Evolutionary conservation across 1,284 basidiomycete species (phyloP).

Genomic region (Tremellales sp.): DNA sequence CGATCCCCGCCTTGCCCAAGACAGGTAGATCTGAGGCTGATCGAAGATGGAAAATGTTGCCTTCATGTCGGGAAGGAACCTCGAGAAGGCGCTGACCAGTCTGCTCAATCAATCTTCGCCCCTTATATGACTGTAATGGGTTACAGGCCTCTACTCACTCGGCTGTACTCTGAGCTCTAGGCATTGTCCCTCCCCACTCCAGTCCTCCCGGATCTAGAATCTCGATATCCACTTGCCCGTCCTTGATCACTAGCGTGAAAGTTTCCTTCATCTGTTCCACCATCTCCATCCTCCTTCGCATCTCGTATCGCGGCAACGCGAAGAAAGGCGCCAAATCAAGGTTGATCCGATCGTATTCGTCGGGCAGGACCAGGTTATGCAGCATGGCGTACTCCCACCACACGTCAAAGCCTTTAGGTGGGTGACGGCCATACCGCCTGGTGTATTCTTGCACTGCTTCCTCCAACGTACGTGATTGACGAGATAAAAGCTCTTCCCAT

Average conservation of each 20-base stretch:
- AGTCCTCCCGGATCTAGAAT: conserved; percentile 38
- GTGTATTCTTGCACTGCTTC: conserved; percentile 74
- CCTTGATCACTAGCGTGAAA: conserved; percentile 36
- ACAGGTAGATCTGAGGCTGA: conserved; percentile 51
- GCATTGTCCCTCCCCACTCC: conserved; percentile 39
- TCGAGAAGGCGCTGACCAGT: conserved; percentile 41
- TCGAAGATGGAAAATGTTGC: conserved; percentile 52
- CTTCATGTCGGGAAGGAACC: conserved; percentile 43
- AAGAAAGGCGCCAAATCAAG: conserved; percentile 79
- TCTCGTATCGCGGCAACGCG: conserved; percentile 63
- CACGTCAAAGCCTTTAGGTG: conserved; percentile 78
- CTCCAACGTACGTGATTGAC: conserved; percentile 68
- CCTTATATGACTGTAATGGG: not conserved
- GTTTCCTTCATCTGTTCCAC: conserved; percentile 41
- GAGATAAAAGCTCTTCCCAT: conserved; percentile 61
- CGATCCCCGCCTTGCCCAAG: conserved; percentile 44
- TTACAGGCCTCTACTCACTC: conserved; percentile 14
- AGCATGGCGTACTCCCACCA: conserved; percentile 79
- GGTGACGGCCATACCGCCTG: conserved; percentile 66
- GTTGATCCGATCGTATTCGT: conserved; percentile 80
- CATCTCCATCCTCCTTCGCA: conserved; percentile 63
- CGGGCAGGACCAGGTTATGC: conserved; percentile 70
- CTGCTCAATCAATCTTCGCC: conserved; percentile 8
- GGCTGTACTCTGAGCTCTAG: conserved; percentile 32
- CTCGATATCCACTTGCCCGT: conserved; percentile 33